These are phyloP conservation scores for Rosa lucieae DNA, from an alignment of 306 rosid species.

Conservation along the genomic window DNA sequence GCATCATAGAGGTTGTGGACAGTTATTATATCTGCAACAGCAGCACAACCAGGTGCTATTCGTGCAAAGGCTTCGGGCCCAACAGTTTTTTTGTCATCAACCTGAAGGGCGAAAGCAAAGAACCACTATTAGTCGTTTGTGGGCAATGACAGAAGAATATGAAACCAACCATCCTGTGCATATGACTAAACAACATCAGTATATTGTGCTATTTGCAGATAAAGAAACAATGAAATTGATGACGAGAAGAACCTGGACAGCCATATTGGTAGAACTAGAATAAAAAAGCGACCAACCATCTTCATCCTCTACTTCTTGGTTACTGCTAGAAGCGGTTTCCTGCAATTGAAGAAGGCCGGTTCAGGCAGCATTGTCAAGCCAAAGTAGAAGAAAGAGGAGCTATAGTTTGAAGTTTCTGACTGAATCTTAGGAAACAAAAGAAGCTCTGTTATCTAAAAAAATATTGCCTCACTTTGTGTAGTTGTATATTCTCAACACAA, in stretches of 20 bases:
- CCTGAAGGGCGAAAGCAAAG: slow-evolving; percentile 36
- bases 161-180: slow-evolving; percentile 18
- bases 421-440: not conserved
- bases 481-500: slow-evolving; percentile 40
- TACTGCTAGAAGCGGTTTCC: slow-evolving; percentile 47
- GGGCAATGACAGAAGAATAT: not conserved
- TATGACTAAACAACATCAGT: slow-evolving; percentile 1
- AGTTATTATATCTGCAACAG: slow-evolving; percentile 77
- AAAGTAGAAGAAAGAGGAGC: slow-evolving; percentile 9
- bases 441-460: slow-evolving; percentile 10
- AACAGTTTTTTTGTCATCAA: slow-evolving; percentile 77
- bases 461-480: slow-evolving; percentile 44
- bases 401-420: slow-evolving; percentile 5
- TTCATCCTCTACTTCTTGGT: slow-evolving; percentile 50
- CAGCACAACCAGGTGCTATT: slow-evolving; percentile 75
- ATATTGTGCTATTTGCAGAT: slow-evolving; percentile 12
- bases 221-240: slow-evolving; percentile 17
- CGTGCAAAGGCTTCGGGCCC: slow-evolving; percentile 87
- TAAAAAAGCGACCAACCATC: slow-evolving; percentile 78
- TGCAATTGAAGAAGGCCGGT: slow-evolving; percentile 34
- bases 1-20: slow-evolving; percentile 77
- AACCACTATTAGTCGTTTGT: slow-evolving; percentile 5
- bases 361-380: slow-evolving; percentile 16
- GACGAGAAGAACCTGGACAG: slow-evolving; percentile 60
- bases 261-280: slow-evolving; percentile 79